Evolutionary conservation across 2,329 filamentous ascomycete genomes (phyloP).

Genomic region (Ophiostoma montium): DNA sequence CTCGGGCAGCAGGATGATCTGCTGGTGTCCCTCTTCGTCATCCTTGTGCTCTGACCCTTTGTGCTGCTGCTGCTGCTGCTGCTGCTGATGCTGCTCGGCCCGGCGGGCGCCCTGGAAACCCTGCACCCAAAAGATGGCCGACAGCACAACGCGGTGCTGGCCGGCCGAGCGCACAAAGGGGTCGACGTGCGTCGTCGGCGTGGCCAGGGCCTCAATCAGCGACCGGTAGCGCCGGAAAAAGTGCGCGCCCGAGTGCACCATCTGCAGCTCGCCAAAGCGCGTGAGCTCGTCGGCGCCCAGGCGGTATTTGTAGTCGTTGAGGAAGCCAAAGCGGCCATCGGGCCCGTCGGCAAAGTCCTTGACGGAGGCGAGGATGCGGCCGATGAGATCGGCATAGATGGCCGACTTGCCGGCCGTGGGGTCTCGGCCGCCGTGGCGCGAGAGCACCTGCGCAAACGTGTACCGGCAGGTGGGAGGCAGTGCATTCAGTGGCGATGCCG

Average conservation of each 20-base stretch:
- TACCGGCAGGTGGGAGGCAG: slow-evolving; percentile 56
- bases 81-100: slow-evolving; percentile 16
- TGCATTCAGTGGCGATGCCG: slow-evolving; percentile 20
- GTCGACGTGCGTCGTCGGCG: slow-evolving; percentile 18
- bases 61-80: slow-evolving; percentile 14
- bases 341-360: slow-evolving; percentile 26
- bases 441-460: slow-evolving; percentile 69
- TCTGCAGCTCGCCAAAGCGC: slow-evolving; percentile 50
- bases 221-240: slow-evolving; percentile 61
- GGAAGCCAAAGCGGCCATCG: slow-evolving; percentile 55
- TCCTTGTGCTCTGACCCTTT: neutral
- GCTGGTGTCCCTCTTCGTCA: neutral
- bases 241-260: slow-evolving; percentile 60
- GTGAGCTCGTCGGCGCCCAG: slow-evolving; percentile 42
- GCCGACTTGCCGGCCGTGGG: slow-evolving; percentile 57
- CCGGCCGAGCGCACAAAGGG: slow-evolving; percentile 35
- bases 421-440: slow-evolving; percentile 72
- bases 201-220: slow-evolving; percentile 26
- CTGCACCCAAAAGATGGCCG: slow-evolving; percentile 59
- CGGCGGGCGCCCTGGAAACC: slow-evolving; percentile 52
- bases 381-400: slow-evolving; percentile 48
- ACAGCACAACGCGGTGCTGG: slow-evolving; percentile 30
- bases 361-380: slow-evolving; percentile 45
- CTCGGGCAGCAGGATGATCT: slow-evolving; percentile 58
- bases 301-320: slow-evolving; percentile 56